Evolutionary conservation across 1,284 basidiomycete genomes (phyloP).

Genomic region (Trametes sp.): DNA sequence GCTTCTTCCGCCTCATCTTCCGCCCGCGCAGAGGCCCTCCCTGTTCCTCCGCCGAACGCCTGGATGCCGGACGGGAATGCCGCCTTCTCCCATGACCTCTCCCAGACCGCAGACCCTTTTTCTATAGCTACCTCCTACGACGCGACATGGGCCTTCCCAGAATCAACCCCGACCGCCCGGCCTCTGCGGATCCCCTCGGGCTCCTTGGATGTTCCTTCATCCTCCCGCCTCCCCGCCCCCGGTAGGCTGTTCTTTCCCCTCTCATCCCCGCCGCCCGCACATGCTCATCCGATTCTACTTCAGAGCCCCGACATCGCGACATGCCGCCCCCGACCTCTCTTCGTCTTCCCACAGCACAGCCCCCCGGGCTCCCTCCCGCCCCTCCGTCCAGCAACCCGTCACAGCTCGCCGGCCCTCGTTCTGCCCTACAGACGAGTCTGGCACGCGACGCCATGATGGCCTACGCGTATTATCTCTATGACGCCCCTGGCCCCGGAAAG

Average conservation of each 20-base stretch:
- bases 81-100: constrained; percentile 21
- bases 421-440: constrained; percentile 26
- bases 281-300: background rate
- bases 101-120: constrained; percentile 5
- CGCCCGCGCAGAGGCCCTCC: constrained; percentile 1
- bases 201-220: constrained; percentile 8
- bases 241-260: background rate
- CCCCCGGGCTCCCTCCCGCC: background rate
- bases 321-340: constrained; percentile 14
- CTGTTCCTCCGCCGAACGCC: background rate
- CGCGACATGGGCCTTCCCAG: constrained; percentile 11
- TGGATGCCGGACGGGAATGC: constrained; percentile 5
- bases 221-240: background rate
- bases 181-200: constrained; percentile 17
- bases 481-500: constrained; percentile 20
- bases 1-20: constrained; percentile 18
- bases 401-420: constrained; percentile 7
- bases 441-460: constrained; percentile 38
- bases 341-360: background rate
- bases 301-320: constrained; percentile 1
- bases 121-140: constrained; percentile 1
- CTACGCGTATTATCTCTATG: constrained; percentile 40
- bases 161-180: constrained; percentile 10
- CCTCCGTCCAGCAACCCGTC: background rate
- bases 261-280: background rate